phyloP scores from a whole-genome alignment of 2,329 filamentous ascomycete species.

The Pseudocercospora vitis region DNA sequence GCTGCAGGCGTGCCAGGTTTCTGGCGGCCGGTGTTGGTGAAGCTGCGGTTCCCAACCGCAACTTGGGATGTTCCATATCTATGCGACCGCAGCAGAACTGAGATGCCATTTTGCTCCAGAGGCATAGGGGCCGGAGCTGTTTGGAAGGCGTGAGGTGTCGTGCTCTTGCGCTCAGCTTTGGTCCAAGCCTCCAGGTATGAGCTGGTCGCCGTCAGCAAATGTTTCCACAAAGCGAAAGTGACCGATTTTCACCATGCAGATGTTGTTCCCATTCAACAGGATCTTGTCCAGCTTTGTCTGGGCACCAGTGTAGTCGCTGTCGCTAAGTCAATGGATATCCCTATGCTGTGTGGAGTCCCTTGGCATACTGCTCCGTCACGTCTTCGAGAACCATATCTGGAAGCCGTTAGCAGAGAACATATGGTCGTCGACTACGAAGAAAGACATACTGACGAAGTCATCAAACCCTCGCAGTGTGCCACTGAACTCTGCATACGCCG shows the following conservation, averaged over 20 bases:
- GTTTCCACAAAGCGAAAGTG: not conserved
- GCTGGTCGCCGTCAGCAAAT: slow-evolving; percentile 15
- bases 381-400: slow-evolving; percentile 97
- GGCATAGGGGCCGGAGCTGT: too few species aligned
- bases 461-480: slow-evolving; percentile 94
- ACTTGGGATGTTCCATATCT: too few species aligned
- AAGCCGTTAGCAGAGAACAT: slow-evolving; percentile 2
- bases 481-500: slow-evolving; percentile 73
- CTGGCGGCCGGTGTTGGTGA: too few species aligned
- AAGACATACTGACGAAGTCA: slow-evolving; percentile 95
- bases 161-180: slow-evolving; percentile 15
- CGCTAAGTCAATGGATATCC: not conserved
- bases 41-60: too few species aligned
- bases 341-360: not conserved
- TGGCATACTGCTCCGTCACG: slow-evolving; percentile 84
- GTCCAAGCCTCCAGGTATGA: slow-evolving; percentile 33
- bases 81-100: too few species aligned
- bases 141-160: not conserved
- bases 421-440: slow-evolving; percentile 5
- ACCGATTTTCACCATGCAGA: slow-evolving; percentile 80
- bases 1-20: too few species aligned
- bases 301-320: slow-evolving; percentile 84
- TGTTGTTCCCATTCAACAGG: slow-evolving; percentile 94
- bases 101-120: too few species aligned
- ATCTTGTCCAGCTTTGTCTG: slow-evolving; percentile 90